These are phyloP conservation scores for Gossypium turneri DNA, from an alignment of 345 rosid genomes.

Conservation along the genomic window DNA sequence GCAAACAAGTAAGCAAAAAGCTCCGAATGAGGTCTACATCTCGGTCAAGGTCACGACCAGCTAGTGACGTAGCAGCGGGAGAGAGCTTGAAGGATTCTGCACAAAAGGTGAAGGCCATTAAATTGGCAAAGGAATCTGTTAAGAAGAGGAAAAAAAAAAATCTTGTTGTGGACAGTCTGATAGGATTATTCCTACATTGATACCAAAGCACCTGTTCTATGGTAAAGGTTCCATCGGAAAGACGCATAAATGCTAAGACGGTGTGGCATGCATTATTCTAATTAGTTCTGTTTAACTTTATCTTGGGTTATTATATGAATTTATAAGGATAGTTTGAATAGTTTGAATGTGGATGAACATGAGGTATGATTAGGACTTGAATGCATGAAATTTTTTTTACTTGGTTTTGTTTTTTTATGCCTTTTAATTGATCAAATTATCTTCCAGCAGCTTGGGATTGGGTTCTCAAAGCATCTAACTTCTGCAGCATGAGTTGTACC, in stretches of 20 bases:
- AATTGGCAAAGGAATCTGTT: conserved; percentile 46
- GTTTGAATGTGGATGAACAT: too few relatives aligned
- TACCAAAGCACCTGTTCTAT: conserved; percentile 64
- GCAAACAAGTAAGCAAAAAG: conserved; percentile 55
- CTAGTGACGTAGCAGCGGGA: conserved; percentile 71
- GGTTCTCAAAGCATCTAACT: too few relatives aligned
- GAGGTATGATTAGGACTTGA: too few relatives aligned
- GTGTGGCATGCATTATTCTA: not conserved
- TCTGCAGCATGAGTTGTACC: too few relatives aligned
- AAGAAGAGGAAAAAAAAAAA: conserved; percentile 79
- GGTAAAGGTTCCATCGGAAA: conserved; percentile 77
- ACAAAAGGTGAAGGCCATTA: conserved; percentile 53
- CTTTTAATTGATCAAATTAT: too few relatives aligned
- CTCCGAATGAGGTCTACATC: conserved; percentile 48
- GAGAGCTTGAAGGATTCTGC: conserved; percentile 81
- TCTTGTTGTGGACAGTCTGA: conserved; percentile 83
- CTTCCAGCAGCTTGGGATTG: too few relatives aligned
- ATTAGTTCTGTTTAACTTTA: not conserved
- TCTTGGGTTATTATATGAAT: too few relatives aligned
- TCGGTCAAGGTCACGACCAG: conserved; percentile 47
- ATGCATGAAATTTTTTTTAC: too few relatives aligned
- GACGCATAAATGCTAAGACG: conserved; percentile 39
- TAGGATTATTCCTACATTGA: conserved; percentile 59
- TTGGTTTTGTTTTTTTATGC: too few relatives aligned
- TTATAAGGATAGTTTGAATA: too few relatives aligned